A percentile compares a stretch with the other conserved stretches of the same genome.
Conservation (phyloP, 805 yeast genomes). For the Lachancea cidri region DNA sequence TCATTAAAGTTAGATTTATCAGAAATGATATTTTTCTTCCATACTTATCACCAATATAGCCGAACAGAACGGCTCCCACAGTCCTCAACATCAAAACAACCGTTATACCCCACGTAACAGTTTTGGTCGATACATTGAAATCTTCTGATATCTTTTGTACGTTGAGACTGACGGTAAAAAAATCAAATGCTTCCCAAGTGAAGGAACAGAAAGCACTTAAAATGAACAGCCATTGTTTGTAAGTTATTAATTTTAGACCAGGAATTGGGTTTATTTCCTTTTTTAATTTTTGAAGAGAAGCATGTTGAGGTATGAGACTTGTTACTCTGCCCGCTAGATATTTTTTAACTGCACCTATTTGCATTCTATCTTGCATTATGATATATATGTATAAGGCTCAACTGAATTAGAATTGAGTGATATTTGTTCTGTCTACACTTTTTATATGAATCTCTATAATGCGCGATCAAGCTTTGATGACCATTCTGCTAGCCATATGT, state of each 20-base stretch:
- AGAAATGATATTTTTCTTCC: conserved; percentile 65
- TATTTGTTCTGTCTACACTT: too few relatives aligned
- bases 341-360: neutral
- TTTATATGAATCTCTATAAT: too few relatives aligned
- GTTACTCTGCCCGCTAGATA: neutral
- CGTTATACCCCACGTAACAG: conserved; percentile 68
- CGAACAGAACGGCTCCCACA: conserved; percentile 63
- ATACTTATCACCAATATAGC: conserved; percentile 51
- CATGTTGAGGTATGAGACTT: neutral
- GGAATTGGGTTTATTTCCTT: conserved; percentile 53
- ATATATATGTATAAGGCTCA: neutral
- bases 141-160: conserved; percentile 46
- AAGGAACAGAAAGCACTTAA: conserved; percentile 57
- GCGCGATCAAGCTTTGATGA: too few relatives aligned
- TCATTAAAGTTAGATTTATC: conserved; percentile 44
- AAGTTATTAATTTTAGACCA: conserved; percentile 42
- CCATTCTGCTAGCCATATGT: too few relatives aligned
- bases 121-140: conserved; percentile 39
- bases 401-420: too few relatives aligned
- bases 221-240: conserved; percentile 44
- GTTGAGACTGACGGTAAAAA: conserved; percentile 55
- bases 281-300: neutral
- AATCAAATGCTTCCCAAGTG: conserved; percentile 71
- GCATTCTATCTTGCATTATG: neutral
- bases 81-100: conserved; percentile 65